Evolutionary conservation across 306 rosid genomes (phyloP), one percentile per base, ranked within the genome.

Genomic region (Prinsepia uniflora): DNA sequence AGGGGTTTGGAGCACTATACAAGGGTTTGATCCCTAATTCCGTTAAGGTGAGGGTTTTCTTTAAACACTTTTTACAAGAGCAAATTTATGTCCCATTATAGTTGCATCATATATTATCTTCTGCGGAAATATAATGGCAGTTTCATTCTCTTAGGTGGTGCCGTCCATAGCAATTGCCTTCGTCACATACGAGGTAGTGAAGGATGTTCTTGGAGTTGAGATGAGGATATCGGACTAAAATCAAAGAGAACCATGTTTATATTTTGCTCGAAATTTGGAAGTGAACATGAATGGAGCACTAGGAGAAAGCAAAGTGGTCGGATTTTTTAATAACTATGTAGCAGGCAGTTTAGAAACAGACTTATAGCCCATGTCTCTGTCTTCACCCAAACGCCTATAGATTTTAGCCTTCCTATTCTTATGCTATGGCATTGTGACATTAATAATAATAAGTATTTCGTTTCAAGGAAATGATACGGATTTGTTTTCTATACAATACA

Each of bases 161-260:
- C 96, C 96, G 39, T 89, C 96, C 47, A 89, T 89, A 61, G 90
- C 96, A 34, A 89, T 86, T 71, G 85, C 92, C 9, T 89, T 89
- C 17, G 89, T 89, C 65, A 75, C 90, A 41, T 89, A 86, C 13
- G 91, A 86, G 83, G 53, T 63, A 68, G 90, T 82, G 53, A 89
- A 86, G 80, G 89, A 84, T 46, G 59, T 89, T 66, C 90, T 86
- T 56, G 92, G 92, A 73, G 90, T 84, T 68, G 90, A 86, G 75
- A 61, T 83, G 71, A 78, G 88, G 81, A 86, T 89, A 75, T 84
- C 92, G 36, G 88, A 84, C 72, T 84, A 76, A 84, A 57, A 79
- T 73, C 75, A 12, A 14, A 59, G 68, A 59, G 70, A 49, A 61
- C 8, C 36, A 52, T n/a, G 64, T 55, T n/a, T 24, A 59, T 36